Percentiles rank a stretch among this genome's conserved stretches.
These are phyloP conservation scores for Pseudomassariella vexata DNA, from an alignment of 2,329 filamentous ascomycete species.

Conservation along the genomic window DNA sequence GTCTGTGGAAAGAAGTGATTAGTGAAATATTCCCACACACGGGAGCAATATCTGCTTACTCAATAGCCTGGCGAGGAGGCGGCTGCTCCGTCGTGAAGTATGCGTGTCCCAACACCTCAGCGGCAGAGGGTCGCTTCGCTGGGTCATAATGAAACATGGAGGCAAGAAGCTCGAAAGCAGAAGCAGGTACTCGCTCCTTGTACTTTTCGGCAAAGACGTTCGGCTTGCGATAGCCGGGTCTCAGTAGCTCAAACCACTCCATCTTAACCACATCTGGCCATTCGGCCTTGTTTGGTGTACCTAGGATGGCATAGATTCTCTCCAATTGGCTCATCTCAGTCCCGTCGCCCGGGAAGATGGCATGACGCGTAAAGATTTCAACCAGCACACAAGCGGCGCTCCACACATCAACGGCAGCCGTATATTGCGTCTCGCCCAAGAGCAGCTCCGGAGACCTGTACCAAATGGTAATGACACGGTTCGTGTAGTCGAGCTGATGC, in stretches of 20 bases:
- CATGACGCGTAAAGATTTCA: slow-evolving; percentile 89
- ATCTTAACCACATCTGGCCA: slow-evolving; percentile 92
- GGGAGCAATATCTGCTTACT: no score
- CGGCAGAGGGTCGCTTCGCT: slow-evolving; percentile 72
- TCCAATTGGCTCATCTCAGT: slow-evolving; percentile 95
- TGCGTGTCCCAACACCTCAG: slow-evolving; percentile 75
- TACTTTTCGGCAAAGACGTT: slow-evolving; percentile 82
- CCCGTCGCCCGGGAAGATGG: slow-evolving; percentile 92
- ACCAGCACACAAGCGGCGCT: slow-evolving; percentile 94
- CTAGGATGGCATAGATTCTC: slow-evolving; percentile 90
- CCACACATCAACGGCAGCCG: slow-evolving; percentile 90
- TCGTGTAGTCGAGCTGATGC: slow-evolving; percentile 90
- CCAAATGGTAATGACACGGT: slow-evolving; percentile 98
- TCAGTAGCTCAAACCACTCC: slow-evolving; percentile 92
- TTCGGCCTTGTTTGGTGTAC: slow-evolving; percentile 75
- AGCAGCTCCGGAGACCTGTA: slow-evolving; percentile 89
- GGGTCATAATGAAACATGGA: slow-evolving; percentile 91
- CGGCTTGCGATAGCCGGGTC: slow-evolving; percentile 67
- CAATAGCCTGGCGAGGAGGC: slow-evolving; percentile 66
- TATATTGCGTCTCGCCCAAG: slow-evolving; percentile 84
- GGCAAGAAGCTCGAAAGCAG: slow-evolving; percentile 75
- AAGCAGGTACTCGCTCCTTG: slow-evolving; percentile 66
- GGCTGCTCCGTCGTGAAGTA: slow-evolving; percentile 88
- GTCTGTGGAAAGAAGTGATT: slow-evolving; percentile 36
- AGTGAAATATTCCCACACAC: no score